Evolutionary conservation across 1,284 basidiomycete species (phyloP).

Genomic region (Marasmius tenuissimus): DNA sequence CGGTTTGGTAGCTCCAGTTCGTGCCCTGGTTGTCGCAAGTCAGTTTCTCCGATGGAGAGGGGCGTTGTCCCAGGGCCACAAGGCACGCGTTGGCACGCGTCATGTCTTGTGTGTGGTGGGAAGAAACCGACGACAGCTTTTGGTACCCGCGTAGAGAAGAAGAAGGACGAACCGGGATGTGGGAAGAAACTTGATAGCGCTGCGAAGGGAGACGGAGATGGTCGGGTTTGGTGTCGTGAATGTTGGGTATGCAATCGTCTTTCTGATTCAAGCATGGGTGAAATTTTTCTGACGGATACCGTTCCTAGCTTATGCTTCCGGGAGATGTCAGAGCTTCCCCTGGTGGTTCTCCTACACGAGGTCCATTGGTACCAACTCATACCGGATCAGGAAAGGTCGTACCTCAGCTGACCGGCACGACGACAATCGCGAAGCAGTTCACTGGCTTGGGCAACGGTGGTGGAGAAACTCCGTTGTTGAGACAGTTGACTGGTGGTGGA

Average conservation of each 20-base stretch:
- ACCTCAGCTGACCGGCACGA: slow-evolving; percentile 64
- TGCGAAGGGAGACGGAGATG: slow-evolving; percentile 70
- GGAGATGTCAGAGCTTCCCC: slow-evolving; percentile 43
- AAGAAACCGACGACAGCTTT: slow-evolving; percentile 48
- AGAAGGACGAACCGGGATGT: slow-evolving; percentile 67
- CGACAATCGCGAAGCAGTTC: slow-evolving; percentile 73
- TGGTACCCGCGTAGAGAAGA: slow-evolving; percentile 40
- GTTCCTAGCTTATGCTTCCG: slow-evolving; percentile 56
- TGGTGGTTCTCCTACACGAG: slow-evolving; percentile 44
- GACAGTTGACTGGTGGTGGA: slow-evolving; percentile 44
- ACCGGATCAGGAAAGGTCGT: slow-evolving; percentile 45
- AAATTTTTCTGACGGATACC: slow-evolving; percentile 9
- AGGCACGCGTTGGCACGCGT: slow-evolving; percentile 73
- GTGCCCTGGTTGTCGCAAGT: slow-evolving; percentile 72
- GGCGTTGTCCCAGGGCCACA: slow-evolving; percentile 82
- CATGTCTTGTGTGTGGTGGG: slow-evolving; percentile 78
- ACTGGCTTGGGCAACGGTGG: slow-evolving; percentile 51
- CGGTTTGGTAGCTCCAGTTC: slow-evolving; percentile 64
- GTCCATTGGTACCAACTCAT: slow-evolving; percentile 44
- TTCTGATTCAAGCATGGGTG: not conserved
- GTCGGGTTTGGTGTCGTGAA: slow-evolving; percentile 79
- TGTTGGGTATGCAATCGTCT: slow-evolving; percentile 58
- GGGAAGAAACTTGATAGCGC: slow-evolving; percentile 80
- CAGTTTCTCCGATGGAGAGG: slow-evolving; percentile 77
- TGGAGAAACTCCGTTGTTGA: slow-evolving; percentile 14